A percentile compares a stretch with the other conserved stretches of the same genome.
phyloP scores from a whole-genome alignment of 2,329 filamentous ascomycete species.

The Pyrenochaeta sp. region DNA sequence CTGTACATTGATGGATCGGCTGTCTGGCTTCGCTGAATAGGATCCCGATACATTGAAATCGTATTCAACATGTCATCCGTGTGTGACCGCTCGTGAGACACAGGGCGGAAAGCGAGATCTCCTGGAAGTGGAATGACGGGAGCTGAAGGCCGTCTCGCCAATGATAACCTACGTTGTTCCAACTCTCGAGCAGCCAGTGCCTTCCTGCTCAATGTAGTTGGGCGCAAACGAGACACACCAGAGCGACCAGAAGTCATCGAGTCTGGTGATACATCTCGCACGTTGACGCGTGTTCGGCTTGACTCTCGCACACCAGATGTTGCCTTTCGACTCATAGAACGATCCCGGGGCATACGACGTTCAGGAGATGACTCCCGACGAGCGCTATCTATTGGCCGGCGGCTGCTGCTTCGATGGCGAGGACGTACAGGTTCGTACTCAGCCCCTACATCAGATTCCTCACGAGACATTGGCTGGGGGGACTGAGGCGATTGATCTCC shows the following conservation, averaged over 20 bases:
- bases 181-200: slow-evolving; percentile 75
- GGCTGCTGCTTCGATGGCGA: slow-evolving; percentile 62
- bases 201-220: slow-evolving; percentile 51
- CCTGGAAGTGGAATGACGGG: slow-evolving; percentile 81
- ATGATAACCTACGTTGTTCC: slow-evolving; percentile 83
- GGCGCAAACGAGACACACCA: slow-evolving; percentile 32
- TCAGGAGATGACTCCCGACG: slow-evolving; percentile 59
- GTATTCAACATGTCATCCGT: slow-evolving; percentile 54
- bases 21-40: slow-evolving; percentile 67
- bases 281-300: slow-evolving; percentile 44
- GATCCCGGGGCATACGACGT: slow-evolving; percentile 44
- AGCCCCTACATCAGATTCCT: slow-evolving; percentile 64
- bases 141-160: slow-evolving; percentile 77
- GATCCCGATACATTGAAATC: slow-evolving; percentile 44
- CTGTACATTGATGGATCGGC: slow-evolving; percentile 62
- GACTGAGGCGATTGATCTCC: slow-evolving; percentile 77
- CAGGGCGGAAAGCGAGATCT: slow-evolving; percentile 52
- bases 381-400: slow-evolving; percentile 56
- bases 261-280: slow-evolving; percentile 47
- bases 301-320: slow-evolving; percentile 39
- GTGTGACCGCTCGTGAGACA: slow-evolving; percentile 44
- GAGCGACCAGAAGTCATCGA: slow-evolving; percentile 45
- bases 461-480: slow-evolving; percentile 75
- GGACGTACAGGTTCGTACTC: slow-evolving; percentile 68
- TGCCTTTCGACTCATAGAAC: slow-evolving; percentile 47